Base-by-base conservation (phyloP, 495 filamentous ascomycete genomes). In the Pseudomonodictys pantanalensis region DNA sequence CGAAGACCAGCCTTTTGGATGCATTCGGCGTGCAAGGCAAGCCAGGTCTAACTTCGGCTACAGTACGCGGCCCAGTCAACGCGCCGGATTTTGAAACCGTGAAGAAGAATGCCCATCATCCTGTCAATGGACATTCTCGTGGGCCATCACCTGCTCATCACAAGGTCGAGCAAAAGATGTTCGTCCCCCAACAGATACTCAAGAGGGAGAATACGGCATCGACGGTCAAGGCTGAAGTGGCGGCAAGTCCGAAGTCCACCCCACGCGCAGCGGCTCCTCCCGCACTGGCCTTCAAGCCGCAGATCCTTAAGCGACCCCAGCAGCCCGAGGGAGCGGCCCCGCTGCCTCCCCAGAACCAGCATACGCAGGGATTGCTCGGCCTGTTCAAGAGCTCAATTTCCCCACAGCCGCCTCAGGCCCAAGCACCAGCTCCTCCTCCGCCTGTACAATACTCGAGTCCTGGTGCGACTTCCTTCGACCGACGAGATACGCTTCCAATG, bases 211-310 rank as follows among this genome's bases (percentile, higher is more conserved):
- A 30, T 11, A 28, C 23, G 23, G 3, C 28, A 39, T 6, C 30
- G 22, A 30, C 17, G 10, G 35, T 29, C 17, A 11, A 18, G 18
- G 61, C 17, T 56, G 60, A 22, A 35, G 45, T 17, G 33, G 29
- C 11, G 15, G 41, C 25, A 22, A 55, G 46, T 20, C 46, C 43
- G 25, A 42, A 25, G 26, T 20, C 43, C 57, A 59, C 64, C 60
- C 43, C 30, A 44, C 42, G 52, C 58, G 33, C 65, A 61, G 28
- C 52, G 59, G 66, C 6, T 56, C 74, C 15, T 24, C 72, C 74
- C 24, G 68, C 71, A 24, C 41, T 70, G 5, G 82, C 76, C 11
- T 85, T 84, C 67, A 80, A 85, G 46, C 82, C 81, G 2, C 79
- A 84, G 58, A 85, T 85, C 39, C 69, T 86, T 17, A 39, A 39